These are phyloP conservation scores for Senecio squalidus DNA, from an alignment of 140 eudicot species.

Conservation along the genomic window DNA sequence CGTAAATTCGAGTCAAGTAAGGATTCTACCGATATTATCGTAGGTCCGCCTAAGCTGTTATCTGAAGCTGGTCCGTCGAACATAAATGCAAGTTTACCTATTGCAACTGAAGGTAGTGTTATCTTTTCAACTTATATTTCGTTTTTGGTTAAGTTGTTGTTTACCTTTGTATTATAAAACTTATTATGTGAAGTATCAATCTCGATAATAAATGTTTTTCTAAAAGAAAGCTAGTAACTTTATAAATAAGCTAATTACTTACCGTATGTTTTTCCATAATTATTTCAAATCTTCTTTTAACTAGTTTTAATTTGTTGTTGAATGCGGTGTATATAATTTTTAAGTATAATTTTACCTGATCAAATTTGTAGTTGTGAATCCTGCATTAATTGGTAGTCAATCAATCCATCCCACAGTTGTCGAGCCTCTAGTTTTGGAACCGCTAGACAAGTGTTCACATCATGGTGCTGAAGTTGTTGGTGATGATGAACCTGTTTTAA, in stretches of 20 bases:
- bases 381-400: neutral
- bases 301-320: neutral
- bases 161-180: neutral
- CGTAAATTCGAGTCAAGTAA: too few relatives aligned
- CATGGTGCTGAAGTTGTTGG: constrained; percentile 32
- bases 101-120: constrained; percentile 35
- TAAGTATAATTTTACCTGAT: constrained; percentile 3
- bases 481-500: constrained; percentile 5
- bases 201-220: too few relatives aligned
- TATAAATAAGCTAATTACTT: too few relatives aligned
- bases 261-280: too few relatives aligned
- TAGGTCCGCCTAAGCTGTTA: constrained; percentile 21
- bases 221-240: too few relatives aligned
- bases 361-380: neutral
- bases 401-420: neutral
- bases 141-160: neutral
- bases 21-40: constrained; percentile 70
- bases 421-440: constrained; percentile 9
- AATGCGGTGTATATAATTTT: neutral
- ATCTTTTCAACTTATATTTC: too few relatives aligned
- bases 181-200: too few relatives aligned
- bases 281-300: neutral
- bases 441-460: constrained; percentile 8
- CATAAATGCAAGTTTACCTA: neutral
- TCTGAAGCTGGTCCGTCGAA: constrained; percentile 11